Base-by-base conservation (phyloP, 2,329 filamentous ascomycete genomes). In the Neophaeococcomyces aloes region DNA sequence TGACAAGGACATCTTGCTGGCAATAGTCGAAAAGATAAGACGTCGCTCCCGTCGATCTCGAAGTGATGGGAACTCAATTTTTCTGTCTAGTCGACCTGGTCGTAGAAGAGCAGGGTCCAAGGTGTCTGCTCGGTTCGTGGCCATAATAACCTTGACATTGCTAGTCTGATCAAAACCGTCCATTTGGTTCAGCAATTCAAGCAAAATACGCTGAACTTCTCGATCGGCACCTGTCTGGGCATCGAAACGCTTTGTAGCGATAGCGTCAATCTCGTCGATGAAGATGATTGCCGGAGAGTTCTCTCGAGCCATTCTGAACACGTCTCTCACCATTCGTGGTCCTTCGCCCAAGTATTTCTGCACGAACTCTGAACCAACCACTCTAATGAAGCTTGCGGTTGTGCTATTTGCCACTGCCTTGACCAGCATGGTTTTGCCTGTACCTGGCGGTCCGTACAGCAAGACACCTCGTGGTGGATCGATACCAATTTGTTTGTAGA, bases 101-200 rank as follows among this genome's bases (percentile, higher is more conserved):
- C 91, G 86, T 49, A 98, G 78, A 49, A 98, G 75, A 32, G 91
- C 91, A 13, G 91, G 91, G 62, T 98, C 91, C 53, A 98, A 76
- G 5, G 91, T 98, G 65, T 96, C 91, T 53, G 91, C 89, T 63
- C 91, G 83, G 72, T 98, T 98, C 55, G 91, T 98, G 54, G 91
- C 91, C 91, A 98, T 98, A 70, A 98, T 98, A 63, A 98, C 91
- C 72, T 98, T 98, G 67, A 98, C 91, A 66, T 98, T 98, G 63
- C 86, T 85, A 0, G 87, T 94, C 67, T 98, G 91, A 65, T 98
- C 91, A 71, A 98, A 98, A 53, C 91, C 91, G 63, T 98, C 91
- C 91, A 98, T 98, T 69, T 98, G 91, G 70, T 98, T 98, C 52
- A 98, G 81, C 54, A 98, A 72, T 65, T 98, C 91, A 48, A 98